Evolutionary conservation across 768 basidiomycete genomes (phyloP).

Genomic region (Trametes gibbosa): DNA sequence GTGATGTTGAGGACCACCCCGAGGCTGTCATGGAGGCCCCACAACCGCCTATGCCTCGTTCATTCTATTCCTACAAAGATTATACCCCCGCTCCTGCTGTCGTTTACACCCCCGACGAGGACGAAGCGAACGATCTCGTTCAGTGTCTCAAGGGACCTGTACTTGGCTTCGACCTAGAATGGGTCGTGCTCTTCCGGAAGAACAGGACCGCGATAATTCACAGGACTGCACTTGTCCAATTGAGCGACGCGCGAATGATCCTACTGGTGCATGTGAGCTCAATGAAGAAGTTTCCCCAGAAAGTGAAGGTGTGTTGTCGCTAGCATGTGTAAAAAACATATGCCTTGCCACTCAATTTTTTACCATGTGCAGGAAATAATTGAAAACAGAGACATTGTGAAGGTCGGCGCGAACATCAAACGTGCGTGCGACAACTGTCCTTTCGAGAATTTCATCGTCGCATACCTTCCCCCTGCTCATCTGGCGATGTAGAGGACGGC

Average conservation of each 20-base stretch:
- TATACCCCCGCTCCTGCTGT: constrained; percentile 33
- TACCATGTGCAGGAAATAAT: constrained; percentile 53
- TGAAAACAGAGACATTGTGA: constrained; percentile 38
- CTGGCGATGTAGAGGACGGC: constrained; percentile 40
- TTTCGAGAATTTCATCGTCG: too few species aligned
- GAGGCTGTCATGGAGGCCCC: not conserved
- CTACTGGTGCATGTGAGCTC: constrained; percentile 47
- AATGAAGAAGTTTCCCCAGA: constrained; percentile 47
- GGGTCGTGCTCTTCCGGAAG: constrained; percentile 38
- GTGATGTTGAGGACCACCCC: constrained; percentile 9
- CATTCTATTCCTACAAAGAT: constrained; percentile 40
- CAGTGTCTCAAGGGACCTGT: constrained; percentile 38
- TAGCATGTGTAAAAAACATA: not conserved
- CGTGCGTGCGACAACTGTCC: constrained; percentile 31
- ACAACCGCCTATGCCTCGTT: constrained; percentile 12
- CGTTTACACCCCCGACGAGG: constrained; percentile 41
- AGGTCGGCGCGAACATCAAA: constrained; percentile 48
- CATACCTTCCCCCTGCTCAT: too few species aligned
- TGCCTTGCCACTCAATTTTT: not conserved
- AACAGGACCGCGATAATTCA: constrained; percentile 28
- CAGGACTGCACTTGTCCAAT: constrained; percentile 44
- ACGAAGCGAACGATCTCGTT: constrained; percentile 41
- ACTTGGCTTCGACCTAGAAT: constrained; percentile 52
- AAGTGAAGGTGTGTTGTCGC: constrained; percentile 33
- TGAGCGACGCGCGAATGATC: constrained; percentile 42